A percentile compares a stretch with the other conserved stretches of the same genome.
These are phyloP conservation scores for Luzula sylvatica DNA, from an alignment of 176 grass and related monocot genomes.

Conservation along the genomic window DNA sequence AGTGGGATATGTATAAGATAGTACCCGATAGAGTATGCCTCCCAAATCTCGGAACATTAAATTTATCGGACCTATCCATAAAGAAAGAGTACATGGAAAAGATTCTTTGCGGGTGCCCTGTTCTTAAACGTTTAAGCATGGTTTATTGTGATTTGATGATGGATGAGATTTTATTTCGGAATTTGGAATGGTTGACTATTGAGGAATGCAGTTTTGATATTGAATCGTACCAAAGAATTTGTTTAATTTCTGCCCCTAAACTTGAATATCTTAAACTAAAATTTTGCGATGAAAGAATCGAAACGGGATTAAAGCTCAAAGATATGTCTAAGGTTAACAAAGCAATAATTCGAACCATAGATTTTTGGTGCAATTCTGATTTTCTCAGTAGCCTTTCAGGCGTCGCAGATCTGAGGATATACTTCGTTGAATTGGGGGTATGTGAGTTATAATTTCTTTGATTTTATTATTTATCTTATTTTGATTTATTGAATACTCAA, in stretches of 20 bases:
- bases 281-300: neutral
- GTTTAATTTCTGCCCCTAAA: neutral
- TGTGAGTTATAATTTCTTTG: too few species aligned
- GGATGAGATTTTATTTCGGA: neutral
- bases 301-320: neutral
- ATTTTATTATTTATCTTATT: too few species aligned
- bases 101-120: neutral
- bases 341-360: neutral
- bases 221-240: neutral
- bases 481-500: neutral
- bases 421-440: neutral
- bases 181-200: neutral
- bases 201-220: neutral
- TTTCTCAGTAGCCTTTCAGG: conserved; percentile 1
- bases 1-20: too few species aligned
- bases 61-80: neutral
- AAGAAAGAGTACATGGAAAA: neutral
- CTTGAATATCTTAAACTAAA: neutral
- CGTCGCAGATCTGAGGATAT: neutral
- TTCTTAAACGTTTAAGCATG: neutral
- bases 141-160: neutral
- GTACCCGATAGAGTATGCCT: neutral
- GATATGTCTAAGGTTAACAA: conserved; percentile 1
- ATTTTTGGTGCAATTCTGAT: too few species aligned
- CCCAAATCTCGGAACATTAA: neutral